Evolutionary conservation across 371 early-diverging fungal genomes (phyloP).

Genomic region (Rhizopus sp.): DNA sequence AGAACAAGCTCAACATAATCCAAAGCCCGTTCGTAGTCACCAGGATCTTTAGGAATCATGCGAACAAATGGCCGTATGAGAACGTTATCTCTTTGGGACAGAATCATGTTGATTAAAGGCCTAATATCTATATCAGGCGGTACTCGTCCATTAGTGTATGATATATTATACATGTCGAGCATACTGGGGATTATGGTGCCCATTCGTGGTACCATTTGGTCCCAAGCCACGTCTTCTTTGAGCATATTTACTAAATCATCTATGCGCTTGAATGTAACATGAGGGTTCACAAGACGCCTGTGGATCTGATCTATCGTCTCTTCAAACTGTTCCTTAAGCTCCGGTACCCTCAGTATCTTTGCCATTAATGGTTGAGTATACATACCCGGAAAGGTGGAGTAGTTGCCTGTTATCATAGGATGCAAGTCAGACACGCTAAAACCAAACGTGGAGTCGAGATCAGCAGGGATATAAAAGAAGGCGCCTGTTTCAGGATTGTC

Average conservation of each 20-base stretch:
- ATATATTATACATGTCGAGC: too few relatives aligned
- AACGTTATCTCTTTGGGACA: too few relatives aligned
- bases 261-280: conserved; percentile 22
- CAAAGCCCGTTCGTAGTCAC: too few relatives aligned
- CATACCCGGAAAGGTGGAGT: conserved; percentile 11
- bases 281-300: conserved; percentile 24
- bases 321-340: conserved; percentile 18
- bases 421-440: conserved; percentile 7
- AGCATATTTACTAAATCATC: conserved; percentile 30
- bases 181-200: too few relatives aligned
- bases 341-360: conserved; percentile 18
- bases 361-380: conserved; percentile 10
- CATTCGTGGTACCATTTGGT: conserved; percentile 2
- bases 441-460: conserved; percentile 21
- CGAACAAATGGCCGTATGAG: too few relatives aligned
- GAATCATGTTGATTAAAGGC: too few relatives aligned
- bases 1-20: too few relatives aligned
- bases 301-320: conserved; percentile 19
- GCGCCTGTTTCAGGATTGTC: conserved; percentile 10
- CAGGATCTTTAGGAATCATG: too few relatives aligned
- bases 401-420: conserved; percentile 21
- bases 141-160: too few relatives aligned
- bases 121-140: too few relatives aligned
- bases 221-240: conserved; percentile 43
- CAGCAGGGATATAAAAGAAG: conserved; percentile 18